These are phyloP conservation scores for Rhizopus sp. DNA, from an alignment of 371 early-diverging fungal species.

Conservation along the genomic window DNA sequence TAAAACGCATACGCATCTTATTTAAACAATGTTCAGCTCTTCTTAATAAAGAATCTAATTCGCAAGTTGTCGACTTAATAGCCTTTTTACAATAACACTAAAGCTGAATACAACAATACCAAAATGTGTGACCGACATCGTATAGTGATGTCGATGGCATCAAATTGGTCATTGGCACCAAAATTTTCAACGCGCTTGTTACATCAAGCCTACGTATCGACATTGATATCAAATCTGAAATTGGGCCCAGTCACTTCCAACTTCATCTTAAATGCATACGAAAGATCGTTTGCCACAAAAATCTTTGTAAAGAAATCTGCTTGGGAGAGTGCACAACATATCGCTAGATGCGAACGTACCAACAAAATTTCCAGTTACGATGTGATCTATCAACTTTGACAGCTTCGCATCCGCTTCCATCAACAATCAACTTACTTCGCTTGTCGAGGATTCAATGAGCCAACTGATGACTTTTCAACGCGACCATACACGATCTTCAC, in stretches of 20 bases:
- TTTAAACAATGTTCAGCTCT: too few species aligned
- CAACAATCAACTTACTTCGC: conserved; percentile 1
- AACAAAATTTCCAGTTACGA: conserved; percentile 2
- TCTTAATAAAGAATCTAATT: too few species aligned
- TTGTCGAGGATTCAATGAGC: conserved; percentile 5
- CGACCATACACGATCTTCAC: conserved; percentile 5
- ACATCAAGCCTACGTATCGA: conserved; percentile 4
- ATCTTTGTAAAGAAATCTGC: conserved; percentile 1
- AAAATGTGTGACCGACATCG: neutral
- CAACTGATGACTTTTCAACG: conserved; percentile 5
- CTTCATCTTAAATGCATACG: conserved; percentile 72
- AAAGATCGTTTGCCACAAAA: conserved; percentile 2
- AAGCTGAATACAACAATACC: too few species aligned
- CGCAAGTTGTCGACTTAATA: too few species aligned
- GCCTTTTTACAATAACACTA: too few species aligned
- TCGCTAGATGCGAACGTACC: conserved; percentile 1
- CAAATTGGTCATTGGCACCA: conserved; percentile 2
- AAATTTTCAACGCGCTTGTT: conserved; percentile 4
- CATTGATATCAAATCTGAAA: conserved; percentile 1
- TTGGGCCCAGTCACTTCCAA: conserved; percentile 41
- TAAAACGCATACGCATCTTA: too few species aligned
- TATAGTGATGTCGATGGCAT: conserved; percentile 1
- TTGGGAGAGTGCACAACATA: conserved; percentile 1
- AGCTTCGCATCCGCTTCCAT: conserved; percentile 6
- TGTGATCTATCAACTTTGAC: conserved; percentile 3